These are phyloP conservation scores for Neopestalotiopsis sp. DNA, from an alignment of 2,329 filamentous ascomycete genomes.

Conservation along the genomic window DNA sequence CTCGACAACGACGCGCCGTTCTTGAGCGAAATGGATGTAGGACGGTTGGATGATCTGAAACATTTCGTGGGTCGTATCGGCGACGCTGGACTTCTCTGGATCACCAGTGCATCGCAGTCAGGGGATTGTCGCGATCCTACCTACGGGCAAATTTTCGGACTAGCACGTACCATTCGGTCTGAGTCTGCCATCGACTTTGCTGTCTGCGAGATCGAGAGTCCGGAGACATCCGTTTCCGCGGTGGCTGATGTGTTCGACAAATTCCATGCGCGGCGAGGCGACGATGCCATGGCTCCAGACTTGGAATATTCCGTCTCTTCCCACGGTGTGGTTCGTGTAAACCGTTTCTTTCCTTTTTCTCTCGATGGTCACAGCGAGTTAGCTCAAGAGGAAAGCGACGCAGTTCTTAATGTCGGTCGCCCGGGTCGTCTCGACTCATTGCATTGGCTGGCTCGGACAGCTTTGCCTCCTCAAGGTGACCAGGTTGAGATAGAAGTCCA, in stretches of 20 bases:
- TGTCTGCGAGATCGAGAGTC: neutral
- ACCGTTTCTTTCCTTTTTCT: conserved; percentile 1
- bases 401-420: neutral
- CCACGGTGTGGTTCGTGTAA: neutral
- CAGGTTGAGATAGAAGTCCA: neutral
- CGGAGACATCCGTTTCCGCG: neutral
- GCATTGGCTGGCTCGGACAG: neutral
- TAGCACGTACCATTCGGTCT: neutral
- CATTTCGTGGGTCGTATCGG: too few relatives aligned
- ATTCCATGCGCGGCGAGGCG: neutral
- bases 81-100: too few relatives aligned
- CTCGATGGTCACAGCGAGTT: neutral
- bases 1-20: too few relatives aligned
- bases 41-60: too few relatives aligned
- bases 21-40: too few relatives aligned
- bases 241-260: neutral
- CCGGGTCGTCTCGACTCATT: neutral
- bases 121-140: neutral
- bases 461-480: neutral
- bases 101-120: neutral
- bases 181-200: neutral
- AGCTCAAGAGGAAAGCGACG: neutral
- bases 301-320: conserved; percentile 5
- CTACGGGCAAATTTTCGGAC: neutral
- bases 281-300: neutral